These are phyloP conservation scores for Leishmania turanica DNA, from an alignment of 208 protist species.

Conservation along the genomic window DNA sequence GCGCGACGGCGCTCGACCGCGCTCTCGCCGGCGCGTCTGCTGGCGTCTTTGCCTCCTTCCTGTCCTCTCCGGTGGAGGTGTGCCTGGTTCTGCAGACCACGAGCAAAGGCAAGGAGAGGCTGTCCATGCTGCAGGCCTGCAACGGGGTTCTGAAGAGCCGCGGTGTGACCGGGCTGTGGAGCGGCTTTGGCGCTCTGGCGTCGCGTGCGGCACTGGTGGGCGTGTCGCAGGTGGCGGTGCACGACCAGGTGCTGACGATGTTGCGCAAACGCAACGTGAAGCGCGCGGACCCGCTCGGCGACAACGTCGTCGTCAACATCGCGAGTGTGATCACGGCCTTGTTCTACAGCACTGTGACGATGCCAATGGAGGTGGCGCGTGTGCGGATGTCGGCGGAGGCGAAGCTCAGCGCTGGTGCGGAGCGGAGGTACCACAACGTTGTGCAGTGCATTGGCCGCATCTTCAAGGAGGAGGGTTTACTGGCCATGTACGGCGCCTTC, in stretches of 20 bases:
- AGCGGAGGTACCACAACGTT: slow-evolving; percentile 73
- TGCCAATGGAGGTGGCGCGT: slow-evolving; percentile 91
- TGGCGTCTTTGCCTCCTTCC: slow-evolving; percentile 84
- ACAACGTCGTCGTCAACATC: slow-evolving; percentile 81
- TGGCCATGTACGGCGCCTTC: slow-evolving; percentile 87
- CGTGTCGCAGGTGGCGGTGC: slow-evolving; percentile 90
- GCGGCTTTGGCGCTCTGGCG: slow-evolving; percentile 74
- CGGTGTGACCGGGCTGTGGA: slow-evolving; percentile 84
- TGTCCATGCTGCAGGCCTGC: slow-evolving; percentile 54
- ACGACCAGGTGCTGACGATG: slow-evolving; percentile 90
- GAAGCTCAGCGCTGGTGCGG: slow-evolving; percentile 50
- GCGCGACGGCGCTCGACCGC: slow-evolving; percentile 69
- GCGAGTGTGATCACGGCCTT: slow-evolving; percentile 82
- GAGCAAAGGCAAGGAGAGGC: slow-evolving; percentile 54
- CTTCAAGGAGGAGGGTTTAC: slow-evolving; percentile 73
- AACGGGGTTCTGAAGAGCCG: slow-evolving; percentile 41
- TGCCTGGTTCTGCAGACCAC: slow-evolving; percentile 93
- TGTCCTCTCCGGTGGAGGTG: slow-evolving; percentile 90
- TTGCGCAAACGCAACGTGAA: slow-evolving; percentile 55
- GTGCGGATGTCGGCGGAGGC: slow-evolving; percentile 90
- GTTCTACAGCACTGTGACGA: slow-evolving; percentile 87
- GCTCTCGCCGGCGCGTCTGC: slow-evolving; percentile 74
- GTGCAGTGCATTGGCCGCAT: slow-evolving; percentile 82
- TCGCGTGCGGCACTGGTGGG: slow-evolving; percentile 88
- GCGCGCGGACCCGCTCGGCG: slow-evolving; percentile 36